Conservation (phyloP, 257 asterid species). For the Solanum virginianum region DNA sequence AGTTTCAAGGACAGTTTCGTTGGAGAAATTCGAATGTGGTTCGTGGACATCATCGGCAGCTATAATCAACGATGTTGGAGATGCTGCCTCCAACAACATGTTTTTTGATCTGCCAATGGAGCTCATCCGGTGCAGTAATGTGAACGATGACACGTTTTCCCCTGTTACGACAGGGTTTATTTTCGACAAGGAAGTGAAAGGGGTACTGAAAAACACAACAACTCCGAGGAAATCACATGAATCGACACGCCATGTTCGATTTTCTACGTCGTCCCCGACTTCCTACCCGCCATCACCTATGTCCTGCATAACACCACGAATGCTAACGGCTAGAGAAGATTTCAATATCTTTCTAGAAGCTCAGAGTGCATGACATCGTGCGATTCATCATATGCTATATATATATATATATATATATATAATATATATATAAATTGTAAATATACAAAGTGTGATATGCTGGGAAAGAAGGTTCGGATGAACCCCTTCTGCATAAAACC, state of each 20-base stretch:
- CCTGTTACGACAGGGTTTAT: constrained; percentile 60
- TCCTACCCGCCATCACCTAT: constrained; percentile 27
- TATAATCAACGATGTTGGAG: constrained; percentile 21
- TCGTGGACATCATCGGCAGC: constrained; percentile 59
- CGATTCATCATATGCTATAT: neutral
- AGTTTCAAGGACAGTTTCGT: constrained; percentile 56
- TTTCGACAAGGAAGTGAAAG: constrained; percentile 52
- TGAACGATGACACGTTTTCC: constrained; percentile 37
- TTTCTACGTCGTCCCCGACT: constrained; percentile 38
- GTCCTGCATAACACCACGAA: constrained; percentile 42
- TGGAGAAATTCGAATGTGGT: constrained; percentile 79
- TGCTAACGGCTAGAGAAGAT: constrained; percentile 41
- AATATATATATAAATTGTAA: neutral
- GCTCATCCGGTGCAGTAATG: constrained; percentile 41
- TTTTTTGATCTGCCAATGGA: constrained; percentile 84
- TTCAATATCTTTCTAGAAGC: constrained; percentile 63
- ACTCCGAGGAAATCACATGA: constrained; percentile 18
- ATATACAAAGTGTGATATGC: neutral
- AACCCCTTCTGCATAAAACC: neutral
- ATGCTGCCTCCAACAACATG: constrained; percentile 18
- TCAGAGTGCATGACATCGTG: constrained; percentile 29
- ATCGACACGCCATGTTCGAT: constrained; percentile 53
- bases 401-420: no score
- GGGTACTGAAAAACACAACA: constrained; percentile 36
- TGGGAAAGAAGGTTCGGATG: neutral